Base-by-base conservation (phyloP, 1,139 yeast genomes). In the Williopsis jadinii region DNA sequence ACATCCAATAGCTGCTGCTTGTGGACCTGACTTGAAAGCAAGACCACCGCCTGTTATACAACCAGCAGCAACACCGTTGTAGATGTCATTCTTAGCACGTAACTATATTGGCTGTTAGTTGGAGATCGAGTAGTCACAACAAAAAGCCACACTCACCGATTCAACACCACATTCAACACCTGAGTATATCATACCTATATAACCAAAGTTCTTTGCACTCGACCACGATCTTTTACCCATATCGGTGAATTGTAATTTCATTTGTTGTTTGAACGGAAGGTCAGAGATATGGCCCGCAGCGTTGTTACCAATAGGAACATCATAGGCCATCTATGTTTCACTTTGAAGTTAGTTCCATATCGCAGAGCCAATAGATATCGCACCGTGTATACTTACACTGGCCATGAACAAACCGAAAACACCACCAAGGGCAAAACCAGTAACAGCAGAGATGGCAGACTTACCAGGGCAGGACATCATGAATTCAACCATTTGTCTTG, bases 371-470 rank as follows among this genome's bases (percentile, higher is more conserved):
- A 19, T 19, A 19, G 6, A 19, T 19, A 19, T 19, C 4, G 24
- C 24, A 19, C 24, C 24, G 24, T 19, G 12, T 35, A 80, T 81
- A 44, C 47, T 34, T 31, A 44, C 47, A 38, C 95, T 83, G 4
- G 97, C 96, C 97, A 92, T 92, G 67, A 92, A 90, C 41, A 92
- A 68, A 48, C 98, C 97, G 61, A 92, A 88, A 48, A 90, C 85
- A 50, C 97, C 98, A 66, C 98, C 98, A 37, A 92, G 76, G 32
- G 83, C 92, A 65, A 88, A 92, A 35, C 98, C 98, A 13, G 95
- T 81, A 15, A 82, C 97, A 46, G 97, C 97, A 13, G 96, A 85
- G 71, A 90, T 80, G 31, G 73, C 80, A 0, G 96, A 78, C 62
- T 92, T 92, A 19, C 97, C 97, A 0, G 97, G 97, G 66, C 98